phyloP scores from a whole-genome alignment of 2,329 filamentous ascomycete genomes.

The Penicillium sp. region DNA sequence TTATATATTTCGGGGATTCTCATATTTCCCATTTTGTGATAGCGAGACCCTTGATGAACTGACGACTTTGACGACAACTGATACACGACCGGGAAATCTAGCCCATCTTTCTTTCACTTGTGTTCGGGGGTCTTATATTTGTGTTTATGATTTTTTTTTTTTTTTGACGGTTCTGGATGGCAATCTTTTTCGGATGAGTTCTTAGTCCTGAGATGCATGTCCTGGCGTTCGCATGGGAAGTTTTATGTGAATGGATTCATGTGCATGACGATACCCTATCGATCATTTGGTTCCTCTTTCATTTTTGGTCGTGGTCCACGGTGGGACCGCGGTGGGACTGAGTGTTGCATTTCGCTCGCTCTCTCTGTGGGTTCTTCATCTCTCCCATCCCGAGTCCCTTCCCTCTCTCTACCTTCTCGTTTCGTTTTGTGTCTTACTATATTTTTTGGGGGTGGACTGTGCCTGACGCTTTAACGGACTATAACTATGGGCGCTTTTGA shows the following conservation, averaged over 20 bases:
- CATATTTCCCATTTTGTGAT: conserved; percentile 16
- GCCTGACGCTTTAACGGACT: conserved; percentile 13
- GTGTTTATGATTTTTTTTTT: conserved; percentile 16
- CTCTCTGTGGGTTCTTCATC: neutral
- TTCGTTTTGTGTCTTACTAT: conserved; percentile 29
- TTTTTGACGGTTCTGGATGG: conserved; percentile 7
- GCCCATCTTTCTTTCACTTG: conserved; percentile 16
- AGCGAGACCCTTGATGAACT: conserved; percentile 33
- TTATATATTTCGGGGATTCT: conserved; percentile 20
- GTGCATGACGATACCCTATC: conserved; percentile 40
- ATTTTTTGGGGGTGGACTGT: conserved; percentile 21
- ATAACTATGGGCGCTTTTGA: conserved; percentile 9
- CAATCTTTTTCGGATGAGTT: conserved; percentile 18
- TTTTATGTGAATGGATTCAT: conserved; percentile 28
- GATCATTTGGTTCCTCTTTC: conserved; percentile 17
- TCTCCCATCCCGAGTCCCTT: neutral
- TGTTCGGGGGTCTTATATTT: conserved; percentile 31
- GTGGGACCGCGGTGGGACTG: conserved; percentile 12
- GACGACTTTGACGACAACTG: conserved; percentile 38
- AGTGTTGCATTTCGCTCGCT: conserved; percentile 5
- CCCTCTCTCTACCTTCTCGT: conserved; percentile 1
- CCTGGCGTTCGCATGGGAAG: conserved; percentile 31
- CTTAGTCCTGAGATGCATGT: conserved; percentile 27
- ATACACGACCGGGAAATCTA: conserved; percentile 31
- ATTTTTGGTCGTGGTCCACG: conserved; percentile 27